Evolutionary conservation across 768 basidiomycete genomes (phyloP), one percentile per base, ranked within the genome.

Genomic region (Cyclocybe cylindracea): DNA sequence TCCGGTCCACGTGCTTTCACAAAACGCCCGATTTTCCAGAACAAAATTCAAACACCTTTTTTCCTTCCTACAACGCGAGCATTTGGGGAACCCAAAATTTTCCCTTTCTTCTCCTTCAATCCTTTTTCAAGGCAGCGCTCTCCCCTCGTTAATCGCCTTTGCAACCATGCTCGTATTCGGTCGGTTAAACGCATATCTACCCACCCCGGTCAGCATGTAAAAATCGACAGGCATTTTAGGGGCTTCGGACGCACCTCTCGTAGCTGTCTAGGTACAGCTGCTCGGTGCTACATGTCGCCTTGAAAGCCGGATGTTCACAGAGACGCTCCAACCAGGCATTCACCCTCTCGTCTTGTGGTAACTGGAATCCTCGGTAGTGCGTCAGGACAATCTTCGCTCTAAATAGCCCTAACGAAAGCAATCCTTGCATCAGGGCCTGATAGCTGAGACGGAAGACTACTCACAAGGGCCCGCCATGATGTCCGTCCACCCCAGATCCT

Each of bases 111-210:
- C 10, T 32, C n/a, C 29, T 11, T 19, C 49, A 44, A 37, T 33
- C 42, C 11, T 31, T 38, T 35, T 33, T 84, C 70, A 89, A 47
- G 88, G 88, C 31, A 90, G 67, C 0, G 71, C 77, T 45, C 72
- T 76, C 16, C 87, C 87, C 6, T 79, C 66, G 53, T 90, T 90
- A 58, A 89, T 89, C 4, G 88, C 88, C 56, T 81, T 83, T 5
- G 87, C 87, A 9, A 88, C 85, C 59, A 85, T 84, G 58, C 87
- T 88, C 4, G 87, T 89, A 61, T 89, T 86, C 3, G 88, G 86
- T 31, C 87, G 75, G 60, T 91, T 91, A 61, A 82, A 85, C 0
- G 88, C 87, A 60, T 89, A 90, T 61, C 88, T 90, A 53, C 24
- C 39, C 19, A 13, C 48, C 33, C 32, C 44, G 29, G 51, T 43